These are phyloP conservation scores for Fusarium agapanthi DNA, from an alignment of 2,329 filamentous ascomycete genomes.

Conservation along the genomic window DNA sequence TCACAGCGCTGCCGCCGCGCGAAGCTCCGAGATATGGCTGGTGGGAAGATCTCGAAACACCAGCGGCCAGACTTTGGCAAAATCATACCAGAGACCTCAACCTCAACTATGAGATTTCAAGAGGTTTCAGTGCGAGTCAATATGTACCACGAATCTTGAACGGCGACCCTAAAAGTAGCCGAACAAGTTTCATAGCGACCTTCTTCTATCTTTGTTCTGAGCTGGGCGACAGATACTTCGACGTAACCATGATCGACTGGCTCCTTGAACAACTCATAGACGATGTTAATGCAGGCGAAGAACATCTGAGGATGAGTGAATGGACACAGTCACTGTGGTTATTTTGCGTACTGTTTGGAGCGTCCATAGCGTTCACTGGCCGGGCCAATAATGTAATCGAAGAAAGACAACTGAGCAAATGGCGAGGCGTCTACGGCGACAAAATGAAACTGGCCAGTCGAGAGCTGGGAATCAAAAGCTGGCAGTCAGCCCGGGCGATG, in stretches of 20 bases:
- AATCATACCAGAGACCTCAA: slow-evolving; percentile 48
- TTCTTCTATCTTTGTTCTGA: slow-evolving; percentile 59
- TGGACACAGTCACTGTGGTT: slow-evolving; percentile 56
- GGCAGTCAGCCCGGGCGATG: slow-evolving; percentile 50
- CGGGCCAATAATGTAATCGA: slow-evolving; percentile 48
- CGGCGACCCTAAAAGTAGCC: slow-evolving; percentile 50
- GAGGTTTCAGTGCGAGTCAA: slow-evolving; percentile 45
- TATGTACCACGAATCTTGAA: slow-evolving; percentile 49
- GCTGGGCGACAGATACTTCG: slow-evolving; percentile 52
- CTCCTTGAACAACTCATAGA: slow-evolving; percentile 56
- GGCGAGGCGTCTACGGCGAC: slow-evolving; percentile 50
- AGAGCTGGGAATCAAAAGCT: slow-evolving; percentile 49
- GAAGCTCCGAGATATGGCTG: slow-evolving; percentile 49
- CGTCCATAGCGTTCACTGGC: slow-evolving; percentile 52
- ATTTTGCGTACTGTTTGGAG: slow-evolving; percentile 57
- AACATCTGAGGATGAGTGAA: slow-evolving; percentile 50
- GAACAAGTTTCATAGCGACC: slow-evolving; percentile 56
- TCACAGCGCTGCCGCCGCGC: slow-evolving; percentile 46
- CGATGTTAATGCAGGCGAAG: slow-evolving; percentile 53
- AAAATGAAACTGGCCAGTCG: slow-evolving; percentile 53
- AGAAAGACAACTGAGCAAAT: slow-evolving; percentile 49
- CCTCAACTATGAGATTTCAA: slow-evolving; percentile 50
- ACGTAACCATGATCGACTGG: slow-evolving; percentile 56
- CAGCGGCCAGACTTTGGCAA: slow-evolving; percentile 49
- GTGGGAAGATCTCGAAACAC: slow-evolving; percentile 49